These are phyloP conservation scores for Aciculoconidium aculeatum DNA, from an alignment of 805 yeast species.

Conservation along the genomic window DNA sequence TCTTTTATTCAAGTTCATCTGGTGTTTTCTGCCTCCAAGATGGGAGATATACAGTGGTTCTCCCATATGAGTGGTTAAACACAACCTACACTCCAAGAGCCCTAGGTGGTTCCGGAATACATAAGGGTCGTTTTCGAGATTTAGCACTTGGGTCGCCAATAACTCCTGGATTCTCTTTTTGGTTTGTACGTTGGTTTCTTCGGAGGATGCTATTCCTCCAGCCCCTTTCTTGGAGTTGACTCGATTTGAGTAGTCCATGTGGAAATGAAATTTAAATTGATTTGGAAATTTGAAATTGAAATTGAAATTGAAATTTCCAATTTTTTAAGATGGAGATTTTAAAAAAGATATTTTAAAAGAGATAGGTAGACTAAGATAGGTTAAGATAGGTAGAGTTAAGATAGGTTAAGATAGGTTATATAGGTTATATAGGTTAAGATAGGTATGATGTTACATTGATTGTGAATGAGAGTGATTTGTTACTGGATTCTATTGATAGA, in stretches of 20 bases:
- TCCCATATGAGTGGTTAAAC: slow-evolving; percentile 75
- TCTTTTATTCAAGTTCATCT: slow-evolving; percentile 61
- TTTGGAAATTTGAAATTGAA: too few species aligned
- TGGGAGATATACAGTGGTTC: slow-evolving; percentile 82
- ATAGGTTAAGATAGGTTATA: too few species aligned
- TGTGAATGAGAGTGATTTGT: too few species aligned
- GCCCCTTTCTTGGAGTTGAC: slow-evolving; percentile 89
- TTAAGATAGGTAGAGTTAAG: too few species aligned
- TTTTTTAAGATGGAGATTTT: too few species aligned
- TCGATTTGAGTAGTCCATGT: slow-evolving; percentile 84
- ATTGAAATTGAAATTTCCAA: too few species aligned
- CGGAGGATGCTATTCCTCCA: slow-evolving; percentile 79
- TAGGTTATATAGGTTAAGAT: too few species aligned
- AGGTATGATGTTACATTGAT: too few species aligned
- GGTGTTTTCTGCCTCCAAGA: slow-evolving; percentile 80
- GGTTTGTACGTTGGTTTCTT: slow-evolving; percentile 64
- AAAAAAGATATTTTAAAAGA: too few species aligned
- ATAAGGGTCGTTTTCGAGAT: slow-evolving; percentile 69
- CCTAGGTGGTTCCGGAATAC: slow-evolving; percentile 83
- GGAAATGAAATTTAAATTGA: too few species aligned
- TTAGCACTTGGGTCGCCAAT: slow-evolving; percentile 43
- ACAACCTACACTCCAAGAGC: slow-evolving; percentile 73
- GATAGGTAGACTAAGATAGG: too few species aligned
- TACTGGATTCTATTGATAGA: too few species aligned
- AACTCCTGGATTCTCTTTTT: slow-evolving; percentile 64